phyloP scores from a whole-genome alignment of 257 asterid genomes.

The Solanum bulbocastanum region DNA sequence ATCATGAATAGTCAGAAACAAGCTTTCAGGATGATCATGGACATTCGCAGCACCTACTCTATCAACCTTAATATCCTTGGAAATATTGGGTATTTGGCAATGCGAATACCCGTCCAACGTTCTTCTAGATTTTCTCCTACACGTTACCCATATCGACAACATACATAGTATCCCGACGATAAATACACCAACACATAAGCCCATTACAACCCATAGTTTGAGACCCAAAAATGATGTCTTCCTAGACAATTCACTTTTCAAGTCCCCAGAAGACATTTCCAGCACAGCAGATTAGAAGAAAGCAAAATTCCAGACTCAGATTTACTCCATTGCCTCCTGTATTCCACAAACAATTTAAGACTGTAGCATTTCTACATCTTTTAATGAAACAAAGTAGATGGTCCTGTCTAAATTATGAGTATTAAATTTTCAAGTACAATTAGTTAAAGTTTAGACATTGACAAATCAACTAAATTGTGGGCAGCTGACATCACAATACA shows the following conservation, averaged over 20 bases:
- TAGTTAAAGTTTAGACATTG: neutral
- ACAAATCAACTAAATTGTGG: neutral
- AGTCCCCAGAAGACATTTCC: constrained; percentile 53
- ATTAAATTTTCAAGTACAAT: neutral
- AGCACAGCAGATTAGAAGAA: neutral
- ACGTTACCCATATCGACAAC: constrained; percentile 62
- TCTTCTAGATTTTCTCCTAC: constrained; percentile 55
- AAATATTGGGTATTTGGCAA: constrained; percentile 60
- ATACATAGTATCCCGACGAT: constrained; percentile 63
- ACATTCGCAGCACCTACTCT: constrained; percentile 38
- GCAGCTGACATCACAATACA: neutral
- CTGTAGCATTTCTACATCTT: neutral
- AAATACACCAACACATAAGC: constrained; percentile 66
- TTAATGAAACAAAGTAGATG: neutral
- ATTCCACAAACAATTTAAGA: constrained; percentile 19
- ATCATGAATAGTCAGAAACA: constrained; percentile 42
- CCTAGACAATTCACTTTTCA: constrained; percentile 48
- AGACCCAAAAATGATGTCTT: constrained; percentile 52
- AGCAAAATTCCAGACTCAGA: neutral
- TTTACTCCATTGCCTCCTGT: constrained; percentile 40
- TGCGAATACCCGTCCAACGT: constrained; percentile 36
- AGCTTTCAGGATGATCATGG: constrained; percentile 34
- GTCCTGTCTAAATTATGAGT: neutral
- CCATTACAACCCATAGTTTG: constrained; percentile 80
- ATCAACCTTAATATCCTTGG: constrained; percentile 80